Evolutionary conservation across 139 green algal genomes (phyloP), one percentile per base, ranked within the genome.

Genomic region (Pleodorina starrii): DNA sequence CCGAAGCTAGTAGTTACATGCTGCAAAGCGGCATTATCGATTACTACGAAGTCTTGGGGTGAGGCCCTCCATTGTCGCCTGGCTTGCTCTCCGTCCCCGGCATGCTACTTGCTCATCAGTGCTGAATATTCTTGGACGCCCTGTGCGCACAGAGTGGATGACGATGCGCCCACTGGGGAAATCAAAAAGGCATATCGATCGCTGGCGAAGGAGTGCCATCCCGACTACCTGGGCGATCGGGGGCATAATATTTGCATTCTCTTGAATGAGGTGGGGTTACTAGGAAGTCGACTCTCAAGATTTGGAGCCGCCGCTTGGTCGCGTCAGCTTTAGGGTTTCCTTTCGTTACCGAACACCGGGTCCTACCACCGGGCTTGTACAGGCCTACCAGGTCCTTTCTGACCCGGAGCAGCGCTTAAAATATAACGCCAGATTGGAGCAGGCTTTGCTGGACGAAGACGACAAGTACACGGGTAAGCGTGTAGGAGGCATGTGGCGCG

Each of bases 231-330:
- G 42, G 95, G 95, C 0, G 94, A 97, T 5, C 66, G 93, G 68
- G 97, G 96, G 12, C 97, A 98, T 85, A 90, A 97, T 74, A 93
- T 98, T 29, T 98, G 96, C 87, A 95, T 98, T 35, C 76, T 98
- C 25, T 89, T 98, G 2, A 98, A 98, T 85, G 97, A 98, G 92
- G 95, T 92, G 40, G 3, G 69, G 17, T 66, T 27, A 16, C 27
- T 29, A 51, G 7, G 7, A 32, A 66, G 5, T 66, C 29, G 5
- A 12, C 29, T 66, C 29, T 66, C 21, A 66, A 25, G 54, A 9
- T 66, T 66, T 66, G 54, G 54, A 21, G 54, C 25, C 54, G 29
- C 29, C 9, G 54, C 29, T 66, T 66, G 54, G 4, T 32, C 7
- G 71, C 19, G 19, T n/a, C 23, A 43, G 9, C 5, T 14, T 38